Conservation (phyloP, 352 stramenopile species). For the Phytophthora pinifolia region DNA sequence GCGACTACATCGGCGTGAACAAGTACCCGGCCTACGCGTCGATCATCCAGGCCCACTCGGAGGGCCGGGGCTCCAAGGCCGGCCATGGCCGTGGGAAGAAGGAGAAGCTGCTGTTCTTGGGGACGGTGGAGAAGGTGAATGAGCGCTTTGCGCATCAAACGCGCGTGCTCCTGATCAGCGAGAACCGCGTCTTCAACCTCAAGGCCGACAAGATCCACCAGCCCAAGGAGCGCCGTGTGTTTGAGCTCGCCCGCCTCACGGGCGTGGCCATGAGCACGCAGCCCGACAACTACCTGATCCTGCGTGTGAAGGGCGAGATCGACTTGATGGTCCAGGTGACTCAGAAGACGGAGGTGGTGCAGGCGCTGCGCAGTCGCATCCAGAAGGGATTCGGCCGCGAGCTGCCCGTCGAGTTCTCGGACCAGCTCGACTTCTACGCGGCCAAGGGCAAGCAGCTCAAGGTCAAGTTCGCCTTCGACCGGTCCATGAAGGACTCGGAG, state of each 20-base stretch:
- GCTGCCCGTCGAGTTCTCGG: slow-evolving; percentile 63
- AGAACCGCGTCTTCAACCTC: slow-evolving; percentile 81
- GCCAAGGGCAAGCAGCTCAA: slow-evolving; percentile 66
- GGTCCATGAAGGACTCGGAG: slow-evolving; percentile 57
- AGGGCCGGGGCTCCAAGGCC: slow-evolving; percentile 27
- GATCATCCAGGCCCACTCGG: slow-evolving; percentile 60
- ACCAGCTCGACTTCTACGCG: slow-evolving; percentile 69
- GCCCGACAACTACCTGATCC: slow-evolving; percentile 79
- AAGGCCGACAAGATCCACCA: slow-evolving; percentile 85
- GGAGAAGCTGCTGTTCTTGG: slow-evolving; percentile 73
- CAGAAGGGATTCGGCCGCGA: slow-evolving; percentile 58
- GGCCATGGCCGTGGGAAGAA: slow-evolving; percentile 24
- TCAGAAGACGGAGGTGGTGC: slow-evolving; percentile 84
- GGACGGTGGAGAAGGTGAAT: slow-evolving; percentile 79
- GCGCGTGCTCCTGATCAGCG: slow-evolving; percentile 73
- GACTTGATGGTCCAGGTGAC: slow-evolving; percentile 69
- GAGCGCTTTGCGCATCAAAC: slow-evolving; percentile 81
- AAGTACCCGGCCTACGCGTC: slow-evolving; percentile 61
- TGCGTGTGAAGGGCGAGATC: slow-evolving; percentile 75
- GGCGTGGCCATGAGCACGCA: slow-evolving; percentile 74
- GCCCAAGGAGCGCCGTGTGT: slow-evolving; percentile 75
- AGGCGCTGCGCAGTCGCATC: slow-evolving; percentile 66
- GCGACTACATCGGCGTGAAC: slow-evolving; percentile 80
- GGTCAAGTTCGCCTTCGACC: slow-evolving; percentile 74
- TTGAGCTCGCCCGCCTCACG: slow-evolving; percentile 60